Evolutionary conservation across 192 early-diverging fungal genomes (phyloP), one percentile per base, ranked within the genome.

Genomic region (Cladochytrium replicatum): DNA sequence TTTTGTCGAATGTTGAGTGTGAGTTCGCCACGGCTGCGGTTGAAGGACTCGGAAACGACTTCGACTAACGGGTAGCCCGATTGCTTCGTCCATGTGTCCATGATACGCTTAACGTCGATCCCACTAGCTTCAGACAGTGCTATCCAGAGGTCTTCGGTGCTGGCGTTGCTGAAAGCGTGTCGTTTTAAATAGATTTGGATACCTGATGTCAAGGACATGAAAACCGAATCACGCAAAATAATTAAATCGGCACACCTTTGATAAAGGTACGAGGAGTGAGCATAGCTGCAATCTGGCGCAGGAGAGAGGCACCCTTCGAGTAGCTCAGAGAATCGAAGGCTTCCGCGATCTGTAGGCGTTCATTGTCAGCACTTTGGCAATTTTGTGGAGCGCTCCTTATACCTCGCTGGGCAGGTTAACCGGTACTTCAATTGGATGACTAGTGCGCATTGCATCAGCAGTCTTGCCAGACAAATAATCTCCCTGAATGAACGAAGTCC

Each of bases 271-370:
- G 86, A 8, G 82, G 72, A 7, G 29, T 43, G n/a, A 47, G 11
- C 15, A 44, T 7, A 13, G 5, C 6, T 11, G 6, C 9, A 4
- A 21, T 8, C 5, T 19, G 8, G n/a, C 83, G 81, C 30, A 96
- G 85, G 37, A 89, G 81, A 37, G 78, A 77, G 4, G 84, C 83
- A 22, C 92, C 92, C 62, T 96, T 93, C 48, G 58, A 72, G 63
- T 89, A 89, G 3, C 74, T 67, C 48, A 95, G 88, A 17, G 82
- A 85, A 57, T 96, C 92, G 56, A 96, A 96, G 38, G 92, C 87
- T 52, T 87, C 83, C 50, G 74, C 68, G 61, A 89, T 88, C 59
- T 88, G 80, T 21, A 80, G 66, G 13, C 84, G 77, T 61, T 84
- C 77, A 24, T 64, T 73, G 48, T n/a, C n/a, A n/a, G n/a, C n/a